phyloP scores from a whole-genome alignment of 148 eudicot species.

The Amaranthus palmeri region DNA sequence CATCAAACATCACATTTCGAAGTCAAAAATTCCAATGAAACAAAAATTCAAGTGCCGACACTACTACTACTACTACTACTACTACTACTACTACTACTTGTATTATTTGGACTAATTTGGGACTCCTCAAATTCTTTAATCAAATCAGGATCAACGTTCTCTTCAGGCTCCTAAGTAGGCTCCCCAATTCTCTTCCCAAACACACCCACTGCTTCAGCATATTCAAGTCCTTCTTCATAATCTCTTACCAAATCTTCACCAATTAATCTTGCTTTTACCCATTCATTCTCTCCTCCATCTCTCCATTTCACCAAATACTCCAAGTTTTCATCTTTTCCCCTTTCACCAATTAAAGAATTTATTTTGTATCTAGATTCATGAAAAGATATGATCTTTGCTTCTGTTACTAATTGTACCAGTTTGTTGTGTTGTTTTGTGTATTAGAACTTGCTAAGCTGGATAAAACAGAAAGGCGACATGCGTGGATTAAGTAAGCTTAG shows the following conservation, averaged over 20 bases:
- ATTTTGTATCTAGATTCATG: not conserved
- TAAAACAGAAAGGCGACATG: conserved; percentile 96
- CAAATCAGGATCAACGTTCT: conserved; percentile 82
- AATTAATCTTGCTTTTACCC: conserved; percentile 52
- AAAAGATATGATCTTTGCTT: not conserved
- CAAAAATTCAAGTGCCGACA: conserved; percentile 6
- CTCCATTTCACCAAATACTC: conserved; percentile 83
- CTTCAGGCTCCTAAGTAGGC: conserved; percentile 88
- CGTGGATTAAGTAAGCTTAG: conserved; percentile 99
- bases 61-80: too few relatives aligned
- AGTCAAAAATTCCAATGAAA: not conserved
- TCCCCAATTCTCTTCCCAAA: conserved; percentile 46
- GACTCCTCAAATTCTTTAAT: conserved; percentile 52
- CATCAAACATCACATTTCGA: not conserved
- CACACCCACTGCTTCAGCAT: conserved; percentile 65
- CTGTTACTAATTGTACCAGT: conserved; percentile 8
- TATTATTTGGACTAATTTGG: not conserved
- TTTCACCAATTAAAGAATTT: too few relatives aligned
- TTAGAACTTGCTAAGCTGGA: conserved; percentile 93
- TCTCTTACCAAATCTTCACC: conserved; percentile 73
- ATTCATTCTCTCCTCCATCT: conserved; percentile 86
- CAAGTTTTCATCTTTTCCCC: conserved; percentile 67
- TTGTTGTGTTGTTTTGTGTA: not conserved
- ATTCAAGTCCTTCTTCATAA: conserved; percentile 84
- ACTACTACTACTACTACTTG: too few relatives aligned